These are phyloP conservation scores for Grosmannia huntii DNA, from an alignment of 2,329 filamentous ascomycete species.

Conservation along the genomic window DNA sequence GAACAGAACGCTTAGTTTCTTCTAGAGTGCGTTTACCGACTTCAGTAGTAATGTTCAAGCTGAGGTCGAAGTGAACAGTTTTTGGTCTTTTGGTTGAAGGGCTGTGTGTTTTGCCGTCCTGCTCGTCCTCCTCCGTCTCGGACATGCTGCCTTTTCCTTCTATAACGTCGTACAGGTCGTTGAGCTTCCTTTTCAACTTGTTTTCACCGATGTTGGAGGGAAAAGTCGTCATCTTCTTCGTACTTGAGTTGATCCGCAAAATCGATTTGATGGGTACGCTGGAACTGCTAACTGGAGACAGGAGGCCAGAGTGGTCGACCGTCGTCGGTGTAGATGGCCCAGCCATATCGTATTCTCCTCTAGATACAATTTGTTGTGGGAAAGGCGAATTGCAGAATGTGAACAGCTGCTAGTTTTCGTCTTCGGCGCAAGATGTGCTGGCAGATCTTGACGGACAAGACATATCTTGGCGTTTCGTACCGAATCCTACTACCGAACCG, in stretches of 20 bases:
- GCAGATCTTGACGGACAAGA: background rate
- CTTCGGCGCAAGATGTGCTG: background rate
- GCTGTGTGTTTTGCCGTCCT: conserved; percentile 14
- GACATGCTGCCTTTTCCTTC: background rate
- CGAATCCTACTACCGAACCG: background rate
- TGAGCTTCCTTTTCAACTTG: conserved; percentile 6
- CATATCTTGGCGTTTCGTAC: background rate
- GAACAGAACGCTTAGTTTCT: conserved; percentile 42
- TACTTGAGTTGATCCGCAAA: conserved; percentile 1
- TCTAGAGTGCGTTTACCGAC: conserved; percentile 34
- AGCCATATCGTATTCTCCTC: background rate
- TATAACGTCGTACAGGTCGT: conserved; percentile 1
- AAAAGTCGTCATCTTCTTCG: background rate
- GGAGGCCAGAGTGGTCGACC: background rate
- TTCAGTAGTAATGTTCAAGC: conserved; percentile 42
- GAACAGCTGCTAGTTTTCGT: background rate
- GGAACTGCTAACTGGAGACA: background rate
- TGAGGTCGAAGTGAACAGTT: conserved; percentile 43
- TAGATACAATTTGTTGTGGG: background rate
- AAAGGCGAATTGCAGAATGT: background rate
- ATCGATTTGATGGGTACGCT: conserved; percentile 9
- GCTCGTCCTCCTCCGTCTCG: background rate
- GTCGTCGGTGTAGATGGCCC: background rate
- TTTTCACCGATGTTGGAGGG: background rate
- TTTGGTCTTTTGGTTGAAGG: conserved; percentile 41